These are phyloP conservation scores for Lentinula guzmanii DNA, from an alignment of 768 basidiomycete species.

Conservation along the genomic window DNA sequence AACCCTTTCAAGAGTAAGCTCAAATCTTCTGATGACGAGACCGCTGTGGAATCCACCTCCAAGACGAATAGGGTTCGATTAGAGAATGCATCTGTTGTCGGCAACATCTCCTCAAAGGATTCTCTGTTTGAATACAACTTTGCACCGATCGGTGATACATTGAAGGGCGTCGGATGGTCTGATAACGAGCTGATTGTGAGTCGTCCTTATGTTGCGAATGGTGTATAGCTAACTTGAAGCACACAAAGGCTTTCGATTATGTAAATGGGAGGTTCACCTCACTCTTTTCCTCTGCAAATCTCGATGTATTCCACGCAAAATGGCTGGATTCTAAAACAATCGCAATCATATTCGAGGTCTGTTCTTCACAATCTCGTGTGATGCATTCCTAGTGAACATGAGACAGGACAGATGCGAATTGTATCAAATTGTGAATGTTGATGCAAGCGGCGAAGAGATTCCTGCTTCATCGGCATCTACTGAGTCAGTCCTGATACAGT, in stretches of 20 bases:
- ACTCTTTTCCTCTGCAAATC: conserved; percentile 21
- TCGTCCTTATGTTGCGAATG: background rate
- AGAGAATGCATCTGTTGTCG: conserved; percentile 26
- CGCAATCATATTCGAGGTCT: conserved; percentile 34
- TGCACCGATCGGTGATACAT: conserved; percentile 18
- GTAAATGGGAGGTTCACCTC: conserved; percentile 18
- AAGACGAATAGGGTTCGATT: conserved; percentile 21
- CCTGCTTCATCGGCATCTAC: background rate
- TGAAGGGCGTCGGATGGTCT: conserved; percentile 45
- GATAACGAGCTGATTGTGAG: conserved; percentile 33
- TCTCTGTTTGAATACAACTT: conserved; percentile 21
- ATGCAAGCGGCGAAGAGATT: conserved; percentile 28
- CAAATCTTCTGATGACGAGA: conserved; percentile 38
- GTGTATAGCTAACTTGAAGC: background rate
- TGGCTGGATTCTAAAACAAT: conserved; percentile 37
- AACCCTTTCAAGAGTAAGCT: conserved; percentile 59
- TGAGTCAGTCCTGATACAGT: background rate
- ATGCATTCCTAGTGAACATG: background rate
- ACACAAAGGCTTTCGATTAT: conserved; percentile 33
- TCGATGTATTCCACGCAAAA: conserved; percentile 21
- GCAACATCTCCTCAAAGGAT: conserved; percentile 22
- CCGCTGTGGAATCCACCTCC: conserved; percentile 9
- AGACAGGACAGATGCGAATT: conserved; percentile 34
- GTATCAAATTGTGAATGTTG: conserved; percentile 25
- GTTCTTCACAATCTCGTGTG: background rate